Evolutionary conservation across 2,329 filamentous ascomycete genomes (phyloP).

Genomic region (Zalaria sp.): DNA sequence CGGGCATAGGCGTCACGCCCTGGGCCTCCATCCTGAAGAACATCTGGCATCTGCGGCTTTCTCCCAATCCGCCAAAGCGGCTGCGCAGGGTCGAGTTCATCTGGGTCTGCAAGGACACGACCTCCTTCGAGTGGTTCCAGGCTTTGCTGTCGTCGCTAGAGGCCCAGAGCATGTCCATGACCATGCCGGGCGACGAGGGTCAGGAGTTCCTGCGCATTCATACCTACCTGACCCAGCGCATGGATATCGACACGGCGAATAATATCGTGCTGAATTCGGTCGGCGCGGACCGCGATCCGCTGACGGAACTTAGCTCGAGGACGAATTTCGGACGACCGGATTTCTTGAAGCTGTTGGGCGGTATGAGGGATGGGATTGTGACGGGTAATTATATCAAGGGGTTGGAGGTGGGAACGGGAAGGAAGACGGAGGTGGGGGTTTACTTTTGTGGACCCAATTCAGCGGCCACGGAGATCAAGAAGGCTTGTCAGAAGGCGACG

Average conservation of each 20-base stretch:
- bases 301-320: constrained; percentile 77
- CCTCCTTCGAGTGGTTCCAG: constrained; percentile 98
- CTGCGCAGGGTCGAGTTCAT: constrained; percentile 95
- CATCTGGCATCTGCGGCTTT: constrained; percentile 90
- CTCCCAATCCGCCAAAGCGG: constrained; percentile 76
- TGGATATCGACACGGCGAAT: constrained; percentile 82
- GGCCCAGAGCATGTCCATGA: constrained; percentile 58
- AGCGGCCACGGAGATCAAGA: constrained; percentile 69
- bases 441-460: constrained; percentile 92
- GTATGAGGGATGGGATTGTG: constrained; percentile 77
- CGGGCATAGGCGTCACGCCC: constrained; percentile 75
- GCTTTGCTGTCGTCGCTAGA: constrained; percentile 83
- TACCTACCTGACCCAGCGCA: constrained; percentile 87
- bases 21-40: constrained; percentile 89
- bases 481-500: constrained; percentile 60
- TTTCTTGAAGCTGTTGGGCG: constrained; percentile 64
- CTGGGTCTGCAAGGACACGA: constrained; percentile 94
- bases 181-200: constrained; percentile 40
- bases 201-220: constrained; percentile 90
- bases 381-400: constrained; percentile 76
- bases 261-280: constrained; percentile 97
- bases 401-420: constrained; percentile 48
- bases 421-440: constrained; percentile 79
- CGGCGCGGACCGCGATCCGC: constrained; percentile 71
- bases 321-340: constrained; percentile 95